These are phyloP conservation scores for Stemphylium vesicarium DNA, from an alignment of 2,329 filamentous ascomycete genomes.

Conservation along the genomic window DNA sequence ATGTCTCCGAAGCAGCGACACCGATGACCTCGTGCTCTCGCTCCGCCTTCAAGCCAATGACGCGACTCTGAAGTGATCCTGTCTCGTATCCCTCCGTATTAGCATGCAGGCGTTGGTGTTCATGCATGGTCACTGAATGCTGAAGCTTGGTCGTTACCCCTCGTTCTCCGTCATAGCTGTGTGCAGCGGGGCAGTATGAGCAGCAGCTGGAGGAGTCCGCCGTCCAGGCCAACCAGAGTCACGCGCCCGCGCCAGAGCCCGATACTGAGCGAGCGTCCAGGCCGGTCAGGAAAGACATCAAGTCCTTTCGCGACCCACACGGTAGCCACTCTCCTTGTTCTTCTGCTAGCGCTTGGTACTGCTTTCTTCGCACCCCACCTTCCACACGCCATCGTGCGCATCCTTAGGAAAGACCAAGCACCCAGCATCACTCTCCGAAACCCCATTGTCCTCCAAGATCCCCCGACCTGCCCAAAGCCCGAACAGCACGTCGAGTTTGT, in stretches of 20 bases:
- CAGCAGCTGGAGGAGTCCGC: slow-evolving; percentile 1
- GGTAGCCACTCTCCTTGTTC: slow-evolving; percentile 36
- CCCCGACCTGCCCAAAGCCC: slow-evolving; percentile 39
- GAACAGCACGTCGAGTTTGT: slow-evolving; percentile 35
- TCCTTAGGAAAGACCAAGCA: slow-evolving; percentile 32
- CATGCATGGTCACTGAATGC: slow-evolving; percentile 22
- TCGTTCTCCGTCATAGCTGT: slow-evolving; percentile 27
- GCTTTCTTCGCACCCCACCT: slow-evolving; percentile 48
- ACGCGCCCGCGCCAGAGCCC: slow-evolving; percentile 11
- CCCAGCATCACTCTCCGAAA: slow-evolving; percentile 33
- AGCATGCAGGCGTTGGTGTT: slow-evolving; percentile 20
- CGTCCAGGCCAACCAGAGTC: slow-evolving; percentile 22
- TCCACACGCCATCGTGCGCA: slow-evolving; percentile 37
- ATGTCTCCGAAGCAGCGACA: background rate
- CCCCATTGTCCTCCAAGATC: slow-evolving; percentile 32
- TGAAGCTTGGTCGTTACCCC: slow-evolving; percentile 19
- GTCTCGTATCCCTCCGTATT: slow-evolving; percentile 7
- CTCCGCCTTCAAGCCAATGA: slow-evolving; percentile 13
- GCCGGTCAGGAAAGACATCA: slow-evolving; percentile 5
- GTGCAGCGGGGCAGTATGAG: slow-evolving; percentile 25
- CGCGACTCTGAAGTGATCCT: background rate
- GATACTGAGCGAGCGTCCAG: background rate
- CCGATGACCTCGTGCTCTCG: background rate
- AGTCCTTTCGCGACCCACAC: slow-evolving; percentile 27
- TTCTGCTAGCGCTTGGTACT: slow-evolving; percentile 44